Evolutionary conservation across 495 filamentous ascomycete genomes (phyloP), one percentile per base, ranked within the genome.

Genomic region (Talaromyces wortmannii): DNA sequence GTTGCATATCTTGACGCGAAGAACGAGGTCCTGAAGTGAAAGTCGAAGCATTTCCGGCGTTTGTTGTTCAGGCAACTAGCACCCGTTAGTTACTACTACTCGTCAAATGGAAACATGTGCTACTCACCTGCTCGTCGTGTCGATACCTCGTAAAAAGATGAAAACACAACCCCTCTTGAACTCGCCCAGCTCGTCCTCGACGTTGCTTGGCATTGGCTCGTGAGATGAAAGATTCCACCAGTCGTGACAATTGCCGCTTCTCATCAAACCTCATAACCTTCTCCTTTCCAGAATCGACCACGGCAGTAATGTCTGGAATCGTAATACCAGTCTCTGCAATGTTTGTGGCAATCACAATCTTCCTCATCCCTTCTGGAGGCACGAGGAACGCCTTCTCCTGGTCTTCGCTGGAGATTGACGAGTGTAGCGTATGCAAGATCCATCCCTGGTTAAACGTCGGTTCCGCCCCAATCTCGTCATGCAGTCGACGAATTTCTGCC

Each of bases 271-370:
- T 69, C 94, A 98, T 97, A 63, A 95, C 94, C 57, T 92, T 91
- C 67, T 97, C 92, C 66, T 94, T 96, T 50, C 92, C 92, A 11
- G 89, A 87, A 69, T 97, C 92, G 55, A 97, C 86, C 29, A 97
- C 92, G 61, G 91, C 95, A 5, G 92, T 97, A 36, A 97, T 85
- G 67, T 97, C 92, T 2, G 92, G 92, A 60, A 97, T 97, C 0
- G 92, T 97, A 61, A 97, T 95, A 71, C 91, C 92, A 0, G 92
- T 97, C 63, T 97, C 92, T 18, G 92, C 92, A 63, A 97, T 97
- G 63, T 97, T 97, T 7, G 92, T 98, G 5, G 92, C 90, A 46
- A 96, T 80, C 4, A 97, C 91, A 56, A 97, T 94, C 72, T 97
- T 97, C 53, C 91, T 78, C 43, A 82, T 77, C 6, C 90, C 92